Percentiles rank a stretch among this genome's conserved stretches.
These are phyloP conservation scores for Leishmania tarentolae DNA, from an alignment of 208 protist species.

Conservation along the genomic window DNA sequence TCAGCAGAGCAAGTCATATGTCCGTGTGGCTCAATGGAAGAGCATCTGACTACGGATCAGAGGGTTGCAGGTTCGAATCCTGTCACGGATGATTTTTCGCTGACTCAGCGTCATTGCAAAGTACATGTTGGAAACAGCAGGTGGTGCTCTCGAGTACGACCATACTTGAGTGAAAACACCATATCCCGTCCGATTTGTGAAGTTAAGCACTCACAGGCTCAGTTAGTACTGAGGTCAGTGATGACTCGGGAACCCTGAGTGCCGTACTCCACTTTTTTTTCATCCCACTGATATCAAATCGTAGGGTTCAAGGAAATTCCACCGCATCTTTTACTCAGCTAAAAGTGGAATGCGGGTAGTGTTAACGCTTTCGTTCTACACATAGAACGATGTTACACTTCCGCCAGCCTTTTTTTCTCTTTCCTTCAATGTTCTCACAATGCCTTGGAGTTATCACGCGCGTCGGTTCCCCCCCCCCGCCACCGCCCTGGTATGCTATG, in stretches of 20 bases:
- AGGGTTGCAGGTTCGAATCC: conserved; percentile 92
- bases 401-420: background rate
- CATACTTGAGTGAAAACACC: background rate
- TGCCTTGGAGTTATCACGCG: background rate
- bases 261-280: background rate
- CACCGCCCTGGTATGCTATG: background rate
- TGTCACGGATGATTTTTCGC: conserved; percentile 88
- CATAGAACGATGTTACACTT: no score
- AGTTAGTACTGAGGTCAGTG: background rate
- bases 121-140: background rate
- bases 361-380: background rate
- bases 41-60: conserved; percentile 91
- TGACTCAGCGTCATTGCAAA: background rate
- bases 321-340: background rate
- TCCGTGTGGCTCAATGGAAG: conserved; percentile 91
- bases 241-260: background rate
- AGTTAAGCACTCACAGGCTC: background rate
- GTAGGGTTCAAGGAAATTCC: background rate
- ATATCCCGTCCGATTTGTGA: background rate
- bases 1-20: no score
- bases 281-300: background rate
- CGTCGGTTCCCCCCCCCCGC: background rate
- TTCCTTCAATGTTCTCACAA: background rate
- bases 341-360: background rate
- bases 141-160: background rate